Conservation (phyloP, 805 yeast genomes). For the Metschnikowia hibisci region DNA sequence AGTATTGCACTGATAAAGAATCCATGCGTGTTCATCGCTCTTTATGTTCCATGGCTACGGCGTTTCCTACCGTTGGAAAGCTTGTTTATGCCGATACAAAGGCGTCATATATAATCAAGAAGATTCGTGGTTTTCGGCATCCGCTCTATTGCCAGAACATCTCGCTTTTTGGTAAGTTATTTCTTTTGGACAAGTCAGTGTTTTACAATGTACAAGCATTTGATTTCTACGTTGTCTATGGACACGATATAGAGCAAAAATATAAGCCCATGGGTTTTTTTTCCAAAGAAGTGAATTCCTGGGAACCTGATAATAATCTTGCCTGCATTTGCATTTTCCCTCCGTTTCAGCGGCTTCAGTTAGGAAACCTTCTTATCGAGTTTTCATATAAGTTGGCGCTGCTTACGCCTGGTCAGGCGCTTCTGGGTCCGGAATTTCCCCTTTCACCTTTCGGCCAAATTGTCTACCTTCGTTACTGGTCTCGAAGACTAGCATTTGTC, state of each 20-base stretch:
- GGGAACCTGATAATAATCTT: slow-evolving; percentile 71
- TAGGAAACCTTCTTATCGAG: slow-evolving; percentile 79
- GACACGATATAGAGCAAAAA: slow-evolving; percentile 26
- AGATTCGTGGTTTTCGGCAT: slow-evolving; percentile 63
- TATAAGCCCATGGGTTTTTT: slow-evolving; percentile 68
- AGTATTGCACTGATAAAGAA: slow-evolving; percentile 53
- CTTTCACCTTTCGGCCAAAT: slow-evolving; percentile 75
- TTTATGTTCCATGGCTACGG: slow-evolving; percentile 35
- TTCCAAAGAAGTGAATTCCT: slow-evolving; percentile 78
- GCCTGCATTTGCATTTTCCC: slow-evolving; percentile 93
- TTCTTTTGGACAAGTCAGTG: slow-evolving; percentile 84
- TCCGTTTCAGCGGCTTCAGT: slow-evolving; percentile 74
- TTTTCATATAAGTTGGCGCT: slow-evolving; percentile 75
- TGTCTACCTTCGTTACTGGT: slow-evolving; percentile 77
- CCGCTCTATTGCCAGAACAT: slow-evolving; percentile 75
- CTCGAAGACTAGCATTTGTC: slow-evolving; percentile 33
- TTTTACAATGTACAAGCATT: slow-evolving; percentile 75
- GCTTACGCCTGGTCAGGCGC: slow-evolving; percentile 47
- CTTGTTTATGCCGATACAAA: slow-evolving; percentile 60
- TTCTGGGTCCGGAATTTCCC: slow-evolving; percentile 92
- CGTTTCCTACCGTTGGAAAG: slow-evolving; percentile 54
- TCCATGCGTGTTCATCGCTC: slow-evolving; percentile 49
- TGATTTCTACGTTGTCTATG: slow-evolving; percentile 74
- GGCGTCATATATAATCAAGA: slow-evolving; percentile 48
- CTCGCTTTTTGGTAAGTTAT: slow-evolving; percentile 81